Conservation (phyloP, 768 basidiomycete species). For the Tulasnella sp. region DNA sequence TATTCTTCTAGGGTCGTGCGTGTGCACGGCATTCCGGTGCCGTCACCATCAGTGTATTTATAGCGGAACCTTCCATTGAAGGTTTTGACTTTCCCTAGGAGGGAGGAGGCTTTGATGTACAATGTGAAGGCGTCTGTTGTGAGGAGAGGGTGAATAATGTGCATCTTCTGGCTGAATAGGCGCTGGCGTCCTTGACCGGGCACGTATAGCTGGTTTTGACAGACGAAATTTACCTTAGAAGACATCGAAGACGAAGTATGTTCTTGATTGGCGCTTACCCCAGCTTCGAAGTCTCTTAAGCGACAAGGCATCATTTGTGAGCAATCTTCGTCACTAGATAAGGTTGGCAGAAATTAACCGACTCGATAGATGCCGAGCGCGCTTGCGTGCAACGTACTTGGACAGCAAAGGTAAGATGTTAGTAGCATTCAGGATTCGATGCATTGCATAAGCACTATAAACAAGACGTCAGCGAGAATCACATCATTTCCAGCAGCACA, state of each 20-base stretch:
- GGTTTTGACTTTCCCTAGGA: conserved; percentile 36
- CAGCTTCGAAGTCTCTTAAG: conserved; percentile 1
- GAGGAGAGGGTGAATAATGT: conserved; percentile 46
- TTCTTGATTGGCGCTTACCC: background rate
- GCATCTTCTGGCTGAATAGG: conserved; percentile 49
- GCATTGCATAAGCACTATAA: background rate
- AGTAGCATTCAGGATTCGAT: background rate
- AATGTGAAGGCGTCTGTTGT: conserved; percentile 61
- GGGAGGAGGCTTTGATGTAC: conserved; percentile 55
- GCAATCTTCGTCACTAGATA: conserved; percentile 3
- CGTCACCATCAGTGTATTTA: background rate
- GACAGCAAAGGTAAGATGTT: background rate
- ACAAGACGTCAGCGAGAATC: background rate
- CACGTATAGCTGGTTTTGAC: background rate
- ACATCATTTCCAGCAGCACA: background rate
- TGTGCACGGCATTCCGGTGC: too few species aligned
- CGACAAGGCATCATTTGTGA: conserved; percentile 7
- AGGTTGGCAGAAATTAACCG: background rate
- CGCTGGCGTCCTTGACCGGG: conserved; percentile 39
- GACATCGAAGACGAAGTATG: background rate
- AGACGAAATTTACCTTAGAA: background rate
- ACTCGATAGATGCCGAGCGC: too few species aligned
- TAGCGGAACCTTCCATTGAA: conserved; percentile 9
- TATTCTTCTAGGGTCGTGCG: background rate
- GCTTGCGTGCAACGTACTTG: background rate